These are phyloP conservation scores for Magnaporthiopsis incrustans DNA, from an alignment of 2,329 filamentous ascomycete genomes.

Conservation along the genomic window DNA sequence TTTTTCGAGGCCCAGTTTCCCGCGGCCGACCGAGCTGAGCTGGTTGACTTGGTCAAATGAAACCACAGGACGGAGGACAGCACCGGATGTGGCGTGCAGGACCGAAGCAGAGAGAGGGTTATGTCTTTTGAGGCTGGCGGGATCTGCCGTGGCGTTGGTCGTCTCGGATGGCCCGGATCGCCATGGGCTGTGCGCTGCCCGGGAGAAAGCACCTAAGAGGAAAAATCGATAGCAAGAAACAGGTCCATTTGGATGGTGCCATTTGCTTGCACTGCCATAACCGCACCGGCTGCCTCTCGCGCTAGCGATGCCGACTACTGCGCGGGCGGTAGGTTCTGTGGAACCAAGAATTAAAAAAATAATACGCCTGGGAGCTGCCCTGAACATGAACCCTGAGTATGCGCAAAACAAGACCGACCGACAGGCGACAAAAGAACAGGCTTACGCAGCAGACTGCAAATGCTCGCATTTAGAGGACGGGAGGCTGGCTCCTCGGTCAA, in stretches of 20 bases:
- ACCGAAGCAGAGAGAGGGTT: no score
- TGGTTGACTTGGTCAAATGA: neutral
- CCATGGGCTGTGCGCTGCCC: no score
- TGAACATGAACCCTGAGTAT: neutral
- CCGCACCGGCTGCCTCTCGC: neutral
- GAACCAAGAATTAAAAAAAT: neutral
- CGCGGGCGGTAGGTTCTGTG: no score
- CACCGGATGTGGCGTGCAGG: neutral
- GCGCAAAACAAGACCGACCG: neutral
- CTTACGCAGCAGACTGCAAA: no score
- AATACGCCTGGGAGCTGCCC: neutral
- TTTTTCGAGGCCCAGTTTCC: no score
- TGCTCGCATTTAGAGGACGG: no score
- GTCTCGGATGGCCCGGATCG: neutral
- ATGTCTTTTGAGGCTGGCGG: no score
- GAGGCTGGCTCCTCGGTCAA: neutral
- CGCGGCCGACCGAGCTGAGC: no score
- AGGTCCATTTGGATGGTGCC: neutral
- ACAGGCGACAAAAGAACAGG: no score
- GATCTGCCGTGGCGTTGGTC: neutral
- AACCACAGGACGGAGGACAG: neutral
- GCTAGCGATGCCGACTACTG: neutral
- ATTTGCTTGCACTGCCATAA: neutral
- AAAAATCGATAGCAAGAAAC: neutral
- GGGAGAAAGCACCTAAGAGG: neutral